Conservation (phyloP, 352 stramenopile genomes). For the Phytophthora cryptogea region DNA sequence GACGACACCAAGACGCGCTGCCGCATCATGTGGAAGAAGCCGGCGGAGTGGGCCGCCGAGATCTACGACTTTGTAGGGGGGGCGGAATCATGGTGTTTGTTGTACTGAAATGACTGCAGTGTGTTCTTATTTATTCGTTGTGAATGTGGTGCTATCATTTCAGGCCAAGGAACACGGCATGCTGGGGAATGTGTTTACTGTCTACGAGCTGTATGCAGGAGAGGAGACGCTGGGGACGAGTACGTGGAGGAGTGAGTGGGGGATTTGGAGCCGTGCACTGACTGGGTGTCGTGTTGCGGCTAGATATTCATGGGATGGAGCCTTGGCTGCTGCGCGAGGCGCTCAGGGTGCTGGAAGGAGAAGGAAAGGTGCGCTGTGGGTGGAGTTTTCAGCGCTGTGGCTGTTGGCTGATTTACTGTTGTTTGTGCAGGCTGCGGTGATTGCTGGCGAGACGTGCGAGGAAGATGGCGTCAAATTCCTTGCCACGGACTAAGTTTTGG, state of each 20-base stretch:
- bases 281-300: constrained; percentile 4
- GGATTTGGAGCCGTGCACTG: not conserved
- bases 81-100: not conserved
- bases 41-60: constrained; percentile 76
- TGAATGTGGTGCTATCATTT: constrained; percentile 21
- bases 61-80: constrained; percentile 86
- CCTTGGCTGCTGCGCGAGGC: constrained; percentile 82
- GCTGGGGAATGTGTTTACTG: constrained; percentile 83
- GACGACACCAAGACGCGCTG: constrained; percentile 80
- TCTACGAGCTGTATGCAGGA: constrained; percentile 86
- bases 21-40: constrained; percentile 88
- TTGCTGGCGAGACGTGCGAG: constrained; percentile 80
- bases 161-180: constrained; percentile 76
- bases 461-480: constrained; percentile 90
- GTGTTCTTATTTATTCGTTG: not conserved
- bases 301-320: constrained; percentile 84
- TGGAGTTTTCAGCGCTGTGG: not conserved
- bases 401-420: not conserved
- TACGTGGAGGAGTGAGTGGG: constrained; percentile 27
- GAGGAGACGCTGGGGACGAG: constrained; percentile 81
- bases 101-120: constrained; percentile 22
- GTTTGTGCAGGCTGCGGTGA: constrained; percentile 60
- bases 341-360: constrained; percentile 70
- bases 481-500: constrained; percentile 46
- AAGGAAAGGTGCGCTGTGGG: constrained; percentile 59